Conservation (phyloP, 331 rosid genomes). For the Quercus lobata region DNA sequence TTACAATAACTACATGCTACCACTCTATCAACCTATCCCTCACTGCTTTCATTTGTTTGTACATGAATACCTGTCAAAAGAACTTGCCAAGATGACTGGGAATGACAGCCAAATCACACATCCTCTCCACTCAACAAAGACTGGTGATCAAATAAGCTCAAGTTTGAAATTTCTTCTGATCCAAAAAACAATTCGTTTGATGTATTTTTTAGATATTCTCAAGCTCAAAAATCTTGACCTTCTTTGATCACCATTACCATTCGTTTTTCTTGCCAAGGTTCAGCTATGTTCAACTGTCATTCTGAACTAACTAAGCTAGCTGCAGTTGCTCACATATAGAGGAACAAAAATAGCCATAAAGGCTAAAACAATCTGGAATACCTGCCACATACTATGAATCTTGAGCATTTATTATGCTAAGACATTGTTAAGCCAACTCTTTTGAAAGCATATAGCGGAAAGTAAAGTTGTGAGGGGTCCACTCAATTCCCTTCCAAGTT, state of each 20-base stretch:
- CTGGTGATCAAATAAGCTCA: slow-evolving; percentile 34
- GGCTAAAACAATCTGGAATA: background rate
- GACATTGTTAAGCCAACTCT: slow-evolving; percentile 55
- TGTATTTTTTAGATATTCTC: background rate
- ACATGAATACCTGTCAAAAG: background rate
- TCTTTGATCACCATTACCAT: slow-evolving; percentile 20
- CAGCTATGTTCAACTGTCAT: slow-evolving; percentile 29
- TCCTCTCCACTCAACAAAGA: slow-evolving; percentile 4
- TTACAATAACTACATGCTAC: slow-evolving; percentile 4
- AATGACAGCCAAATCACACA: slow-evolving; percentile 31
- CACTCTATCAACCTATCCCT: background rate
- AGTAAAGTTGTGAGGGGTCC: slow-evolving; percentile 71
- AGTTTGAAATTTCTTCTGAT: background rate
- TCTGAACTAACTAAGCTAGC: slow-evolving; percentile 14
- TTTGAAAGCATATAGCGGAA: slow-evolving; percentile 73
- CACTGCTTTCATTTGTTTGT: background rate
- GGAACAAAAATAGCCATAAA: background rate
- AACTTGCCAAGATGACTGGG: slow-evolving; percentile 4
- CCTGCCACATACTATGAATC: background rate
- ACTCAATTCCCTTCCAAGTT: slow-evolving; percentile 59
- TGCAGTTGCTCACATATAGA: background rate
- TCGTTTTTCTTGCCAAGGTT: background rate
- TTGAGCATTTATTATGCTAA: background rate
- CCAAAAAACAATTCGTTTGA: background rate
- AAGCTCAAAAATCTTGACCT: slow-evolving; percentile 7